These are phyloP conservation scores for Penicillium ucsense DNA, from an alignment of 495 filamentous ascomycete genomes.

Conservation along the genomic window DNA sequence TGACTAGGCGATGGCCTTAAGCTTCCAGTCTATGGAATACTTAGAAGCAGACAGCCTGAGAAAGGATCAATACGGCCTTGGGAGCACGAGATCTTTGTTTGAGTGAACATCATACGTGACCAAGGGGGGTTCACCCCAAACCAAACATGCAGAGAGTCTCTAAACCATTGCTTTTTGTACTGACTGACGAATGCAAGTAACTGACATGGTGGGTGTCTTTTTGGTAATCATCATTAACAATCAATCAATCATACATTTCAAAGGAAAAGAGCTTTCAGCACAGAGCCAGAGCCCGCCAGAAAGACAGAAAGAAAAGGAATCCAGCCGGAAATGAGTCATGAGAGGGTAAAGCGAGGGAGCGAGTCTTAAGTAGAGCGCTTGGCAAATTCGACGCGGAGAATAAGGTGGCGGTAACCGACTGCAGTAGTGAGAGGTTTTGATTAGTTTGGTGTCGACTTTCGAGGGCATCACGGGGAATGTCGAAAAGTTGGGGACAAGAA, in stretches of 20 bases:
- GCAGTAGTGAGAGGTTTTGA: constrained; percentile 5
- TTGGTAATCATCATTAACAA: constrained; percentile 30
- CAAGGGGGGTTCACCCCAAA: background rate
- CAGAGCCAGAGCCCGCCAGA: constrained; percentile 24
- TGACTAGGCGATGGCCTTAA: no score
- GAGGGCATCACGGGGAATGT: background rate
- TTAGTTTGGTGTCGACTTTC: constrained; percentile 9
- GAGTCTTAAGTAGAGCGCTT: constrained; percentile 58
- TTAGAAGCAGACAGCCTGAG: no score
- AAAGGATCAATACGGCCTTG: no score
- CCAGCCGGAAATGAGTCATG: constrained; percentile 14
- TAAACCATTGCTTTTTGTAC: constrained; percentile 32
- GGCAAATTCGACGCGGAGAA: constrained; percentile 83
- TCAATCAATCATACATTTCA: constrained; percentile 38
- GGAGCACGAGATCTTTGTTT: no score
- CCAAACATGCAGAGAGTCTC: constrained; percentile 11
- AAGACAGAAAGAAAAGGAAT: constrained; percentile 22
- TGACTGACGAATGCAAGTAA: constrained; percentile 24
- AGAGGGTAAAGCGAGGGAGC: constrained; percentile 16
- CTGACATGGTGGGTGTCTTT: constrained; percentile 31
- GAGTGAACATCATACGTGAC: background rate
- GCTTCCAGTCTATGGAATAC: no score
- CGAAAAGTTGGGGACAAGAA: background rate
- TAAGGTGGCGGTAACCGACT: constrained; percentile 84
- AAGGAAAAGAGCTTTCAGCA: constrained; percentile 27